Evolutionary conservation across 148 eudicot genomes (phyloP).

Genomic region (Rhododendron kiyosumense): DNA sequence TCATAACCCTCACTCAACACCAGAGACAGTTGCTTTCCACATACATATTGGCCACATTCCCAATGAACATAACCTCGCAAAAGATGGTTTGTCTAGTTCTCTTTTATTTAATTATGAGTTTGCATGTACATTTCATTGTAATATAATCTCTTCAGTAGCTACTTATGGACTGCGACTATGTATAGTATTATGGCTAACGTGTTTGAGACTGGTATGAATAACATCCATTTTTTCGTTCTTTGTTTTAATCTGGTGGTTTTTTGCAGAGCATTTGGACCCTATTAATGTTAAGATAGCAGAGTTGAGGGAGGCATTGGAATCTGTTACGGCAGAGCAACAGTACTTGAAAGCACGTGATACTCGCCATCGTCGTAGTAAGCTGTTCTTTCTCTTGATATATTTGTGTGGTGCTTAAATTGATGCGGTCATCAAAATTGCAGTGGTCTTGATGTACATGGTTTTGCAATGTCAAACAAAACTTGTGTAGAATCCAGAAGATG

Average conservation of each 20-base stretch:
- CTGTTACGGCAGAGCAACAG: slow-evolving; percentile 75
- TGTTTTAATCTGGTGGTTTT: background rate
- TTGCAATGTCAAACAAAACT: background rate
- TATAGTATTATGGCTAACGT: background rate
- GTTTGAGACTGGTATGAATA: background rate
- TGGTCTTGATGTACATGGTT: background rate
- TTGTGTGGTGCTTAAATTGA: background rate
- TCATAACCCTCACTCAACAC: slow-evolving; percentile 66
- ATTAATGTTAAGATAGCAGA: slow-evolving; percentile 90
- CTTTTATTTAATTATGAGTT: background rate
- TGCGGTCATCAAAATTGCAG: background rate
- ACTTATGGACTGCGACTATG: background rate
- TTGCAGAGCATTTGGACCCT: slow-evolving; percentile 94
- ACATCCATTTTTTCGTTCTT: background rate
- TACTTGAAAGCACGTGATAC: slow-evolving; percentile 86
- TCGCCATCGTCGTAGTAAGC: slow-evolving; percentile 92
- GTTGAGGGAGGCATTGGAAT: slow-evolving; percentile 83
- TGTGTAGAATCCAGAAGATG: background rate
- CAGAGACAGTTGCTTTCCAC: slow-evolving; percentile 87
- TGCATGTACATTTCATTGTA: background rate
- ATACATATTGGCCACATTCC: slow-evolving; percentile 95
- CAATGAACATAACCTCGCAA: slow-evolving; percentile 75
- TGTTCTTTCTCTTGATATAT: background rate
- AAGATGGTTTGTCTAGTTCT: slow-evolving; percentile 66
- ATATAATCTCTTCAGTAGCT: too few species aligned